Evolutionary conservation across 345 rosid species (phyloP).

Genomic region (Gossypium australe): DNA sequence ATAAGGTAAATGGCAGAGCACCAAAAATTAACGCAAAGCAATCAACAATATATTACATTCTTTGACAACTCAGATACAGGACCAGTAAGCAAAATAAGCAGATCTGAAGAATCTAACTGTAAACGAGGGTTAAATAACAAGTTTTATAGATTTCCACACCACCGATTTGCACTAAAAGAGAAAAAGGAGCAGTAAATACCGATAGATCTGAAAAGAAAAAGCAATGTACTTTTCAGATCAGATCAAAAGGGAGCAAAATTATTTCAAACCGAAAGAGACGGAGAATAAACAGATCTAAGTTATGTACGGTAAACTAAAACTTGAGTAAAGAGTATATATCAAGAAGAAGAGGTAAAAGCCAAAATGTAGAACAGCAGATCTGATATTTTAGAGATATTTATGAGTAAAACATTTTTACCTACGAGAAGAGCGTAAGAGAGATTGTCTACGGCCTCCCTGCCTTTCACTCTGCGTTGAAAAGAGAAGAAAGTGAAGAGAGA

Average conservation of each 20-base stretch:
- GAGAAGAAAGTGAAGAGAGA: slow-evolving; percentile 18
- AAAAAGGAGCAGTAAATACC: background rate
- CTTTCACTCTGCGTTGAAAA: slow-evolving; percentile 26
- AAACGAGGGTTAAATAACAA: background rate
- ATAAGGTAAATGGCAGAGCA: background rate
- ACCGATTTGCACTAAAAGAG: background rate
- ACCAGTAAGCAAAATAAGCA: background rate
- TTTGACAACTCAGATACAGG: background rate
- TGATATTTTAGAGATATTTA: background rate
- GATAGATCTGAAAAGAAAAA: background rate
- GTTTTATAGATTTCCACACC: background rate
- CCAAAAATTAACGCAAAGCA: background rate
- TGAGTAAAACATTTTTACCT: background rate
- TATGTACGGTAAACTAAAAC: background rate
- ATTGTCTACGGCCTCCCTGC: slow-evolving; percentile 26
- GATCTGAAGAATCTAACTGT: background rate
- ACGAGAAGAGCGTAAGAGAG: background rate
- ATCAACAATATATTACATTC: background rate
- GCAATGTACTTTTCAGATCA: too few species aligned
- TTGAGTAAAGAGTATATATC: background rate
- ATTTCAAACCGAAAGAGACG: background rate
- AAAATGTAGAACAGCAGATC: slow-evolving; percentile 12
- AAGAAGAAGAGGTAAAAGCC: background rate
- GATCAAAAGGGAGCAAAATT: background rate
- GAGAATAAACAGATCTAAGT: slow-evolving; percentile 4